Evolutionary conservation across 179 eudicot species (phyloP), one percentile per base, ranked within the genome.

Genomic region (Beta macrorhiza): DNA sequence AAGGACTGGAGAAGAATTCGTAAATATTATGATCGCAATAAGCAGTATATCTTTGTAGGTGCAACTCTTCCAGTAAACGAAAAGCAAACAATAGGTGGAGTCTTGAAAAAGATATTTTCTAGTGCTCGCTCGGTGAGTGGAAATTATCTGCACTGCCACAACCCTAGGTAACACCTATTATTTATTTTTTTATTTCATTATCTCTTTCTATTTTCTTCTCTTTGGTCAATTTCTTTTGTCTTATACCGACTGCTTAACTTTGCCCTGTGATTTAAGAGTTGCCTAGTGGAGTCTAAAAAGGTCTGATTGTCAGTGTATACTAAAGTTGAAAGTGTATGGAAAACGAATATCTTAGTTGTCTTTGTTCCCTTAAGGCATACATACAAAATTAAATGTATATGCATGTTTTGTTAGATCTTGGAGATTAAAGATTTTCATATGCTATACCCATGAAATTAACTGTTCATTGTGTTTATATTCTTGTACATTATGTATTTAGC

Each of bases 21-120:
- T 67, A 87, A 94, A 84, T 69, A 78, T 65, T 94, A 96, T 81
- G 85, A 84, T 14, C 91, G 97, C 3, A 96, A 97, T 80, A 96
- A 96, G 89, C 98, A 94, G 83, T 96, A 91, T 86, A 87, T 96
- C 55, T 96, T 96, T 85, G 94, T 94, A 74, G 98, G 94, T 72
- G 99, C 99, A 32, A 96, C 99, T 7, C 99, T 94, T 87, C 99
- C 99, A 59, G 86, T 78, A 76, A 96, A 94, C 80, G 98, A 98
- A 72, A 96, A 91, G 89, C 84, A 82, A 85, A 94, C 99, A 75
- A 97, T 96, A 69, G 98, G 99, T 49, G 98, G 97, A 57, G 88
- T 90, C 65, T 86, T 96, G 32, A 86, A 92, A 96, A 83, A 90
- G 80, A 88, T 92, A 92, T 96, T 92, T 82, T 94, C 96, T 0